These are phyloP conservation scores for Fusarium sp. DNA, from an alignment of 2,329 filamentous ascomycete genomes.

Conservation along the genomic window DNA sequence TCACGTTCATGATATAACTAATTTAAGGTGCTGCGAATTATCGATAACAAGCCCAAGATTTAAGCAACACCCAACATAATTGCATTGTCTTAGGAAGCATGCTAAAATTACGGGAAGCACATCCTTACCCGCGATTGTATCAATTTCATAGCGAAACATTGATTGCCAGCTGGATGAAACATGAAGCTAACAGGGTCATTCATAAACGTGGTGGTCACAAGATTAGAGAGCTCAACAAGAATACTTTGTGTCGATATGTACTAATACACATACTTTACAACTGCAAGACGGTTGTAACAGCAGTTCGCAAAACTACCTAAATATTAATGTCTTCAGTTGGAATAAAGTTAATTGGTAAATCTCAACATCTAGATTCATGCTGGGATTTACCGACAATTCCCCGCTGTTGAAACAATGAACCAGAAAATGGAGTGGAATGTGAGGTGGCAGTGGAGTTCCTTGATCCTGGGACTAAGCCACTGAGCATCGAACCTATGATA, in stretches of 20 bases:
- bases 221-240: neutral
- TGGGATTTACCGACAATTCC: conserved; percentile 37
- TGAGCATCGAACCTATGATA: conserved; percentile 35
- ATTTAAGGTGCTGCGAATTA: neutral
- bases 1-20: neutral
- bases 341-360: neutral
- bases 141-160: conserved; percentile 2
- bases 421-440: conserved; percentile 29
- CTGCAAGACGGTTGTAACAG: neutral
- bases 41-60: neutral
- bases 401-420: conserved; percentile 32
- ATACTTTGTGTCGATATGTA: neutral
- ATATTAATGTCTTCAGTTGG: neutral
- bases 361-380: neutral
- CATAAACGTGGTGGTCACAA: conserved; percentile 10
- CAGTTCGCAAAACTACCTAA: neutral
- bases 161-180: conserved; percentile 17
- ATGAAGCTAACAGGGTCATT: neutral
- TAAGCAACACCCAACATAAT: neutral
- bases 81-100: neutral
- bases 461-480: conserved; percentile 36
- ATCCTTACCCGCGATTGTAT: neutral
- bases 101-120: neutral
- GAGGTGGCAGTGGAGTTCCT: conserved; percentile 24
- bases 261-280: neutral